Percentiles rank a stretch among this genome's conserved stretches.
Conservation (phyloP, 2,329 filamentous ascomycete genomes). For the Stagonosporopsis rhizophila region DNA sequence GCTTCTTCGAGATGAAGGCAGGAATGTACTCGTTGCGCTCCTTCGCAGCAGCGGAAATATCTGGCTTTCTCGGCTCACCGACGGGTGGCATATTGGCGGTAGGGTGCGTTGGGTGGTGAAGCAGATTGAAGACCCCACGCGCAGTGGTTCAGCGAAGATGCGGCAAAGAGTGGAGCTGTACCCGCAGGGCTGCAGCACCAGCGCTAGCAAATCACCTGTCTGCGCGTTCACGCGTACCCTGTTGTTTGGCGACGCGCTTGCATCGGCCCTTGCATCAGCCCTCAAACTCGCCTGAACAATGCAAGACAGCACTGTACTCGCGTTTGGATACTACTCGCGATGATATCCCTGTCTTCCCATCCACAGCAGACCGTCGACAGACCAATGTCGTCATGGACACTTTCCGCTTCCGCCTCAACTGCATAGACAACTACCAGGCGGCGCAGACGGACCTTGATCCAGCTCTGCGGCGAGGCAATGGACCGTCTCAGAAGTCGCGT, state of each 20-base stretch:
- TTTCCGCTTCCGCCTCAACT: slow-evolving; percentile 92
- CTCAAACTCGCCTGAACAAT: background rate
- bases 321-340: slow-evolving; percentile 12
- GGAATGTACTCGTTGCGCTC: slow-evolving; percentile 99
- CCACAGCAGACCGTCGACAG: background rate
- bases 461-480: slow-evolving; percentile 70
- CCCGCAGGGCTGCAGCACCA: slow-evolving; percentile 39
- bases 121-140: slow-evolving; percentile 7
- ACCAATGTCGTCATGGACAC: slow-evolving; percentile 64
- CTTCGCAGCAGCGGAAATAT: slow-evolving; percentile 67
- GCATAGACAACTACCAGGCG: slow-evolving; percentile 92
- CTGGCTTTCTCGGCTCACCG: slow-evolving; percentile 57
- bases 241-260: background rate
- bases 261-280: slow-evolving; percentile 5
- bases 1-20: slow-evolving; percentile 95
- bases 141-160: slow-evolving; percentile 10
- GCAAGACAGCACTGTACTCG: background rate
- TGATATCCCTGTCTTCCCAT: slow-evolving; percentile 16
- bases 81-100: slow-evolving; percentile 48
- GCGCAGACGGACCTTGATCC: slow-evolving; percentile 82
- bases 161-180: slow-evolving; percentile 30
- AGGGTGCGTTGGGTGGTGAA: slow-evolving; percentile 1
- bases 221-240: slow-evolving; percentile 24
- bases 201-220: slow-evolving; percentile 31
- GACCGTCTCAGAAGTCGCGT: slow-evolving; percentile 56